These are phyloP conservation scores for Bruguiera hainesii DNA, from an alignment of 441 rosid genomes.

Conservation along the genomic window DNA sequence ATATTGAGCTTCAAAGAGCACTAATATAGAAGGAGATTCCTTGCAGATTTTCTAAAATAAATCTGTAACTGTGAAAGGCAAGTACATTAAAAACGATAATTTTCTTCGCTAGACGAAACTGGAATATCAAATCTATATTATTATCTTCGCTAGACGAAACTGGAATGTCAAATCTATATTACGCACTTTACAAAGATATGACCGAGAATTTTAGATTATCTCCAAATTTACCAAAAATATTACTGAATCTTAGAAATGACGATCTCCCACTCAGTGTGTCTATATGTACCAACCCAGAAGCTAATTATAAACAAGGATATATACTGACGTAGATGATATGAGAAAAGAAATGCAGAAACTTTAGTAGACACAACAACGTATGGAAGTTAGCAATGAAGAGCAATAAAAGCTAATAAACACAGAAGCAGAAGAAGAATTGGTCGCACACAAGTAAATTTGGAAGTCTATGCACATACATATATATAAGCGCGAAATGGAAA, in stretches of 20 bases:
- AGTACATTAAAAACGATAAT: too few species aligned
- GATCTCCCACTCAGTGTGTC: too few species aligned
- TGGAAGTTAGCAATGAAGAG: background rate
- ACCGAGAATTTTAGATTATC: background rate
- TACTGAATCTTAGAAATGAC: too few species aligned
- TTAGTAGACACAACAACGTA: background rate
- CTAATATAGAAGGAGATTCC: slow-evolving; percentile 5
- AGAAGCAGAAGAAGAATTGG: background rate
- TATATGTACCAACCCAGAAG: too few species aligned
- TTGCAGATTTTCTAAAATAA: background rate
- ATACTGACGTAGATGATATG: too few species aligned
- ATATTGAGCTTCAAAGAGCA: background rate
- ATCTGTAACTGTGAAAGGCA: too few species aligned
- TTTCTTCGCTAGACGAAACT: background rate
- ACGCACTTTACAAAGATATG: background rate
- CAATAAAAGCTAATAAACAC: background rate
- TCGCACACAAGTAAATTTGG: background rate
- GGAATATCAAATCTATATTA: background rate
- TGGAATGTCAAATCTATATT: slow-evolving; percentile 1
- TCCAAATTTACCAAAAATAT: too few species aligned
- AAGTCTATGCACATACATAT: background rate
- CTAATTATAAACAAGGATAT: too few species aligned
- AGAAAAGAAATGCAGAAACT: too few species aligned
- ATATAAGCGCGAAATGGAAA: slow-evolving; percentile 5
- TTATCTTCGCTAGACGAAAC: background rate